Conservation (phyloP, 169 alveolate genomes). For the Toxoplasma gondii region DNA sequence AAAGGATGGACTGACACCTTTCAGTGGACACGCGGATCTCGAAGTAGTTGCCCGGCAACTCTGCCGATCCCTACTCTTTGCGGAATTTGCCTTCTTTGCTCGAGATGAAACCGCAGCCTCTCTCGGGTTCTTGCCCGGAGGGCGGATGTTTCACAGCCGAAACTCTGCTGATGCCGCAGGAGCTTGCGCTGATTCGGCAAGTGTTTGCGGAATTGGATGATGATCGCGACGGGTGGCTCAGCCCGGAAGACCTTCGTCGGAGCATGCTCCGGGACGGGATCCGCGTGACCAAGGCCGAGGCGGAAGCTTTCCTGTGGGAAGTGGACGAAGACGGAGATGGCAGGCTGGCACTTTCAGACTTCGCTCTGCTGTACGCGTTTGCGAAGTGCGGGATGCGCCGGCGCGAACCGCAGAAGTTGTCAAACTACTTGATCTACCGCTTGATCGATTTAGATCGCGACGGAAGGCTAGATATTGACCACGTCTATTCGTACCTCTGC, state of each 20-base stretch:
- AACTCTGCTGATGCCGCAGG: slow-evolving; percentile 1
- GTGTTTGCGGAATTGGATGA: not conserved
- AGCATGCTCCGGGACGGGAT: not conserved
- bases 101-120: not conserved
- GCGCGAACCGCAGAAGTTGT: not conserved
- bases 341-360: not conserved
- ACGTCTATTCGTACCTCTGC: slow-evolving; percentile 25
- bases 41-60: too few species aligned
- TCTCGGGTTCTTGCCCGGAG: not conserved
- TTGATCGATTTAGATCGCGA: not conserved
- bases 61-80: too few species aligned
- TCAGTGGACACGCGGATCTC: too few species aligned
- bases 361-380: slow-evolving; percentile 4
- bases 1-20: too few species aligned
- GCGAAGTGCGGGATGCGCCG: not conserved
- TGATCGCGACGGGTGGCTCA: not conserved
- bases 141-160: not conserved
- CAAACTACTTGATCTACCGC: not conserved
- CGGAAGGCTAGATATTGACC: not conserved
- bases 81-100: too few species aligned
- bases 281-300: not conserved
- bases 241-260: not conserved
- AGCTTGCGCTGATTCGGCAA: not conserved
- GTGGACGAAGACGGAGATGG: slow-evolving; percentile 34
- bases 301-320: not conserved